Evolutionary conservation across 192 early-diverging fungal species (phyloP).

Genomic region (Podila verticillata): DNA sequence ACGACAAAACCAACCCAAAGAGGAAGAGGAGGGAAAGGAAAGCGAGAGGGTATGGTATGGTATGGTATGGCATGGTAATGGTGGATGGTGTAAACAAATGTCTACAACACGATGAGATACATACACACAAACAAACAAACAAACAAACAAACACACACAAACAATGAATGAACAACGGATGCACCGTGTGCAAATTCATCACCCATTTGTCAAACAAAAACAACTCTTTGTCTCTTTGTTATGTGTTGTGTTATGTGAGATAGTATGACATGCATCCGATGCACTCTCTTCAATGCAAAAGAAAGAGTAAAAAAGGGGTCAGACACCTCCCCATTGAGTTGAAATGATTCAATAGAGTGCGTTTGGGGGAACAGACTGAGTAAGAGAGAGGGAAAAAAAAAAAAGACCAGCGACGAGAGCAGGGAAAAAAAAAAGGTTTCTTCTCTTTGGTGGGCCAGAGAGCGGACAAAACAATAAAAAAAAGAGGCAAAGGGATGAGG

Average conservation of each 20-base stretch:
- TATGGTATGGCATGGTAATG: neutral
- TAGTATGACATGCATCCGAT: no score
- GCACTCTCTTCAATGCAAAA: no score
- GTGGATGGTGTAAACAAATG: neutral
- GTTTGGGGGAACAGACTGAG: neutral
- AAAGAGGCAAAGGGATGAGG: no score
- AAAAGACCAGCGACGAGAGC: neutral
- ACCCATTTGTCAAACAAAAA: no score
- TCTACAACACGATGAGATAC: neutral
- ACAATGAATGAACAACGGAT: neutral
- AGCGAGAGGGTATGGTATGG: neutral
- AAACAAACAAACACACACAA: slow-evolving; percentile 1
- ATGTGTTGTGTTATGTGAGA: no score
- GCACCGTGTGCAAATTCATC: no score
- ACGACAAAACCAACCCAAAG: neutral
- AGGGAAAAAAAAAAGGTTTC: slow-evolving; percentile 1
- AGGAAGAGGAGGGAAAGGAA: neutral
- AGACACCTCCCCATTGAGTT: no score
- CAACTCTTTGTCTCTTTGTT: no score
- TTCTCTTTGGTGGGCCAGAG: no score
- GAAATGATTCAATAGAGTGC: neutral
- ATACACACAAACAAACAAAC: neutral
- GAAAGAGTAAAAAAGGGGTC: no score
- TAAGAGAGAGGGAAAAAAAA: neutral
- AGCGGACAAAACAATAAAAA: no score